Evolutionary conservation across 2,329 filamentous ascomycete species (phyloP).

Genomic region (Lachnellula willkommii): DNA sequence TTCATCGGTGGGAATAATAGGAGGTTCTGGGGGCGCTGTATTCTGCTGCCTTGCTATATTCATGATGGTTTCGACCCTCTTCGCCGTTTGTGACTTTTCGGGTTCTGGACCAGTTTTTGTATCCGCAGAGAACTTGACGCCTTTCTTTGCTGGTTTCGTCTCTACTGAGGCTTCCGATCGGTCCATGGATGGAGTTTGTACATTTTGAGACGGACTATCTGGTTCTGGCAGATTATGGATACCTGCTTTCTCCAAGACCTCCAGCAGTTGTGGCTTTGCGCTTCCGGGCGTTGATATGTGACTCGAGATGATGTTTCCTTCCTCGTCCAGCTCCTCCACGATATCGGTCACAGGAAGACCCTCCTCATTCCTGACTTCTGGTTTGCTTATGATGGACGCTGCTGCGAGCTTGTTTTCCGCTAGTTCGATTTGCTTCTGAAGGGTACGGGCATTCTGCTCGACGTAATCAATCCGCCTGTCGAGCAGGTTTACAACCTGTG

Average conservation of each 20-base stretch:
- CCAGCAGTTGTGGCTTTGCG: constrained; percentile 60
- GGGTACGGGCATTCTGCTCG: constrained; percentile 67
- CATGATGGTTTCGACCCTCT: constrained; percentile 52
- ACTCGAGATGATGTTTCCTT: constrained; percentile 74
- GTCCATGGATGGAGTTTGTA: constrained; percentile 23
- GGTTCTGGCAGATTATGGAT: constrained; percentile 32
- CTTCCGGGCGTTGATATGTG: constrained; percentile 63
- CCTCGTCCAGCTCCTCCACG: constrained; percentile 83
- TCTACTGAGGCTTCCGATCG: neutral
- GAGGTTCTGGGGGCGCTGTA: constrained; percentile 31
- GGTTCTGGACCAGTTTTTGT: constrained; percentile 42
- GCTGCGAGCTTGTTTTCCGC: constrained; percentile 66
- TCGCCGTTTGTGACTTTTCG: constrained; percentile 25
- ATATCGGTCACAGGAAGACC: constrained; percentile 84
- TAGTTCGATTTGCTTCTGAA: constrained; percentile 62
- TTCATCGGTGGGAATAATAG: constrained; percentile 68
- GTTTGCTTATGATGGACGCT: constrained; percentile 53
- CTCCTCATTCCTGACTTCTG: constrained; percentile 59
- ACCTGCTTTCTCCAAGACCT: constrained; percentile 73
- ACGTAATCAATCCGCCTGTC: constrained; percentile 84
- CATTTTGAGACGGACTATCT: constrained; percentile 34
- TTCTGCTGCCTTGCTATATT: constrained; percentile 51
- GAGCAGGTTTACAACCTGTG: constrained; percentile 63
- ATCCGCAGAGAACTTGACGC: constrained; percentile 58
- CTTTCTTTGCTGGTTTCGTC: constrained; percentile 43